Conservation (phyloP, 441 rosid genomes). For the Gossypium davidsonii region DNA sequence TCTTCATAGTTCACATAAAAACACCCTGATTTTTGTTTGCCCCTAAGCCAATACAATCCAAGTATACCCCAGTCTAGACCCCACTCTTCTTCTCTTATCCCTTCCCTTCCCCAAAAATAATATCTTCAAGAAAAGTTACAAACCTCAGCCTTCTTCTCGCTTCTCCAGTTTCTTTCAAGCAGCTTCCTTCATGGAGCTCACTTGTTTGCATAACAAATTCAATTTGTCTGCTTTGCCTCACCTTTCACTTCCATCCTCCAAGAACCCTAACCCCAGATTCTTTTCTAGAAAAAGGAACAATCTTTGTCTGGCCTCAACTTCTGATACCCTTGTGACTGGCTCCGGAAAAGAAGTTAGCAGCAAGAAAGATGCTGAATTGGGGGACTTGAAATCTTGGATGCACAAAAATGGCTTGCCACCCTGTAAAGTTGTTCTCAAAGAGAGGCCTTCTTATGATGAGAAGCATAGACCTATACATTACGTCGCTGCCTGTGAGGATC, state of each 20-base stretch:
- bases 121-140: not conserved
- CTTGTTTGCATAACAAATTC: conserved; percentile 39
- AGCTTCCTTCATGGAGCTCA: conserved; percentile 28
- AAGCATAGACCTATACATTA: conserved; percentile 71
- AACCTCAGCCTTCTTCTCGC: not conserved
- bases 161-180: not conserved
- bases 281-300: conserved; percentile 26
- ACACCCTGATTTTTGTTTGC: conserved; percentile 20
- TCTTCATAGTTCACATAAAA: not conserved
- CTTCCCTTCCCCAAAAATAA: not conserved
- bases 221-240: conserved; percentile 30
- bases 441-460: conserved; percentile 60
- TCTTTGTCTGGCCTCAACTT: conserved; percentile 40
- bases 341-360: conserved; percentile 40
- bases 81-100: conserved; percentile 14
- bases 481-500: conserved; percentile 84
- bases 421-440: conserved; percentile 70
- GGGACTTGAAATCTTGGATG: conserved; percentile 86
- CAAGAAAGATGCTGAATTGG: conserved; percentile 42
- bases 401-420: conserved; percentile 84
- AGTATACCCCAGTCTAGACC: not conserved
- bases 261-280: conserved; percentile 25
- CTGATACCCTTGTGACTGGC: conserved; percentile 57
- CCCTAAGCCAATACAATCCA: conserved; percentile 20
- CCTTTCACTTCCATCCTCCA: conserved; percentile 36